Percentiles rank a stretch among this genome's conserved stretches.
Evolutionary conservation across 139 green algal genomes (phyloP).

Genomic region (Chlamydomonas schloesseri): DNA sequence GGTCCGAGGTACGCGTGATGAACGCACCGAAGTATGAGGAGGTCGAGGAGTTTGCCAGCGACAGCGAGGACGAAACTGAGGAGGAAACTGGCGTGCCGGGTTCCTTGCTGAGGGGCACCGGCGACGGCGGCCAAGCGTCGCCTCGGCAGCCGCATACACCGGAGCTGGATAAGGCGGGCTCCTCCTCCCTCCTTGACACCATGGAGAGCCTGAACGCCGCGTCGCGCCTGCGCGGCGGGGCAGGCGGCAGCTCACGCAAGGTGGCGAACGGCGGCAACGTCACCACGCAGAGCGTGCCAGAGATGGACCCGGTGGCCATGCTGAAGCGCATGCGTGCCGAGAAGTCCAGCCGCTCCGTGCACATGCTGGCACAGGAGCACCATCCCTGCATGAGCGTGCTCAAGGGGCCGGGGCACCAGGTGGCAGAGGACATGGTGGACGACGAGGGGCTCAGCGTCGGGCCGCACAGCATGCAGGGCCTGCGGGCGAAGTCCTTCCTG

Average conservation of each 20-base stretch:
- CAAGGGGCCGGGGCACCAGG: not conserved
- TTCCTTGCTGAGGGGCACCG: too few relatives aligned
- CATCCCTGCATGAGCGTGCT: not conserved
- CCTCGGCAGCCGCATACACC: too few relatives aligned
- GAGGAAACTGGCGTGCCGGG: not conserved
- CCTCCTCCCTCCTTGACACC: too few relatives aligned
- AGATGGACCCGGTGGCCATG: not conserved
- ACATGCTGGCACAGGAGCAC: too few relatives aligned
- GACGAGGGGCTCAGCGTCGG: not conserved
- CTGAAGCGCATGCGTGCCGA: not conserved
- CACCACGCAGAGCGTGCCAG: too few relatives aligned
- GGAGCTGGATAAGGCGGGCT: too few relatives aligned
- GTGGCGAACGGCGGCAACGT: too few relatives aligned
- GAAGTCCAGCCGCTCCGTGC: not conserved
- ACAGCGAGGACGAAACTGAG: not conserved
- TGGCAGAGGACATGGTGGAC: not conserved
- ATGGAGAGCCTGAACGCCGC: not conserved
- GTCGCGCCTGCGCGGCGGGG: not conserved
- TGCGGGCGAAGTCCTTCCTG: constrained; percentile 30
- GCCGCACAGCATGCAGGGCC: too few relatives aligned
- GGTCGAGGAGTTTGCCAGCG: constrained; percentile 6
- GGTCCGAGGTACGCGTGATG: not conserved
- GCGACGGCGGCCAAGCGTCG: too few relatives aligned
- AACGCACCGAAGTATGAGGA: not conserved
- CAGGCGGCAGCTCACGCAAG: too few relatives aligned